A percentile compares a stretch with the other conserved stretches of the same genome.
Conservation (phyloP, 768 basidiomycete species). For the Boletus insuetus region DNA sequence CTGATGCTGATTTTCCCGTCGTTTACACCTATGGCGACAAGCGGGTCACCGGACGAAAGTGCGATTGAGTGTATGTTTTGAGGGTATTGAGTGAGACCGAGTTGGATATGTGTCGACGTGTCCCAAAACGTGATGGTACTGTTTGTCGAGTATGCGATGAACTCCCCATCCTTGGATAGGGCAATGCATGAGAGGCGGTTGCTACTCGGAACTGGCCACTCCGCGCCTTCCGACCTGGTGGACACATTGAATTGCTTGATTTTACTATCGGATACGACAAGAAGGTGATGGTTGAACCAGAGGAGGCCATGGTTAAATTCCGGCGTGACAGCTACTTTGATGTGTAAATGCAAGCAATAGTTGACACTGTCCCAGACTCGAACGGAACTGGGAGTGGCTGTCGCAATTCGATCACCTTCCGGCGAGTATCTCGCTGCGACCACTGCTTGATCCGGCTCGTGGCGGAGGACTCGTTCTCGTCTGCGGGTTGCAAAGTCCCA, state of each 20-base stretch:
- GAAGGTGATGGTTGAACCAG: background rate
- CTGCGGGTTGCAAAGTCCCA: background rate
- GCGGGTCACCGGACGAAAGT: too few species aligned
- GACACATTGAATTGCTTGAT: background rate
- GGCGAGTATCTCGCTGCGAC: background rate
- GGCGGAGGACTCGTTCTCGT: background rate
- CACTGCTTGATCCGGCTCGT: background rate
- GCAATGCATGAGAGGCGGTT: too few species aligned
- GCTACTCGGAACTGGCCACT: background rate
- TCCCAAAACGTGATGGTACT: background rate
- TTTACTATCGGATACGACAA: background rate
- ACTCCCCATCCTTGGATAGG: too few species aligned
- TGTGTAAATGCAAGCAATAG: background rate
- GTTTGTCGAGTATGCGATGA: background rate
- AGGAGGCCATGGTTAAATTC: background rate
- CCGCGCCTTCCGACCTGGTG: background rate
- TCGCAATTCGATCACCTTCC: background rate
- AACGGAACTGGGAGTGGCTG: background rate
- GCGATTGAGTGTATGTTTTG: background rate
- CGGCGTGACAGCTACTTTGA: background rate
- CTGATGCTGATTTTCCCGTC: too few species aligned
- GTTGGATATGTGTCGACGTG: background rate
- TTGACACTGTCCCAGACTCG: background rate
- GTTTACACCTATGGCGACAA: background rate
- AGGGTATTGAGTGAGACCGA: background rate